Conservation (phyloP, 176 grass and related monocot genomes). For the Cocos nucifera region DNA sequence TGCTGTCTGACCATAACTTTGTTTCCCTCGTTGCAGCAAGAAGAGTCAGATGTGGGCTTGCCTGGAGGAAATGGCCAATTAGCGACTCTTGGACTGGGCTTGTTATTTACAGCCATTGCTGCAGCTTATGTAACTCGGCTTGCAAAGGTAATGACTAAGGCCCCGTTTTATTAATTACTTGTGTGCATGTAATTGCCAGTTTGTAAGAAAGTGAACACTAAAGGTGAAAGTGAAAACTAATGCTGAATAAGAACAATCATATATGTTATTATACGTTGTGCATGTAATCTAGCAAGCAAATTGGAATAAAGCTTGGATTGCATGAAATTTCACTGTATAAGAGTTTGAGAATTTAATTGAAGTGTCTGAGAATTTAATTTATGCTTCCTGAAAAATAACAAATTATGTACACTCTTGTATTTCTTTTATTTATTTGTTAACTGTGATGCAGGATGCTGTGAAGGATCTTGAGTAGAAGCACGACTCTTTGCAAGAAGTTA, state of each 20-base stretch:
- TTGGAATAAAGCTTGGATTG: too few species aligned
- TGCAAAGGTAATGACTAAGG: constrained; percentile 42
- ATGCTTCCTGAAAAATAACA: not conserved
- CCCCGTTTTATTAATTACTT: not conserved
- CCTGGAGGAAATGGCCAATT: constrained; percentile 69
- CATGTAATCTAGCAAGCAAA: too few species aligned
- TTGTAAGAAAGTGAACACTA: not conserved
- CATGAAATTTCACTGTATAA: too few species aligned
- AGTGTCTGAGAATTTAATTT: not conserved
- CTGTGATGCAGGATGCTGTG: constrained; percentile 75
- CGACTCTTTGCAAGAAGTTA: not conserved
- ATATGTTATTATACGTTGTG: too few species aligned
- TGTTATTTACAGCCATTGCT: constrained; percentile 76
- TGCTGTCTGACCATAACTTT: not conserved
- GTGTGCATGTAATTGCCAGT: not conserved
- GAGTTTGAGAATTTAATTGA: too few species aligned
- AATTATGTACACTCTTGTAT: not conserved
- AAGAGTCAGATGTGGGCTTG: constrained; percentile 74
- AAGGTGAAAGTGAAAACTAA: not conserved
- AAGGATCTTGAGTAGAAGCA: constrained; percentile 71
- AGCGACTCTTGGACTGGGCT: constrained; percentile 61
- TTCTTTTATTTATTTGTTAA: not conserved
- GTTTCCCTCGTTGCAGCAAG: constrained; percentile 62
- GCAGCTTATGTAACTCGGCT: constrained; percentile 88
- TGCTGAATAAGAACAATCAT: too few species aligned